Evolutionary conservation across 2,329 filamentous ascomycete genomes (phyloP).

Genomic region (Madurella fahalii): DNA sequence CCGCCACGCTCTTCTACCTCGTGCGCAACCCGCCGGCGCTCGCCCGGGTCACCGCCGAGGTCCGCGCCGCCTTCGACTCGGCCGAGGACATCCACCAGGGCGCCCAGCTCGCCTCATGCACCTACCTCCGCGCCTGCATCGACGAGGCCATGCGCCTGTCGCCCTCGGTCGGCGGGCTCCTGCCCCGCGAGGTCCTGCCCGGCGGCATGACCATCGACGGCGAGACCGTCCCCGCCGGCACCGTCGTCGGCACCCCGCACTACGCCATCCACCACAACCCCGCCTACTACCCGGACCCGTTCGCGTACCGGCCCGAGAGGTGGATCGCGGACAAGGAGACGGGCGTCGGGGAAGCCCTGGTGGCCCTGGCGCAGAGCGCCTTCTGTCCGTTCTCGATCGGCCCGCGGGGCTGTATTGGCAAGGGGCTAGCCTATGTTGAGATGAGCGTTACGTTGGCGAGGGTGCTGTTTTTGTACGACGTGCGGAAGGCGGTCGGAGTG

Average conservation of each 20-base stretch:
- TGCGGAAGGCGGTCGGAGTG: conserved; percentile 48
- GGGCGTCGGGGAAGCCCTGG: conserved; percentile 46
- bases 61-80: conserved; percentile 47
- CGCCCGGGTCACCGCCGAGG: conserved; percentile 45
- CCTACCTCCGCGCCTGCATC: conserved; percentile 60
- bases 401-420: conserved; percentile 67
- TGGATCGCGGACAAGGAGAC: conserved; percentile 48
- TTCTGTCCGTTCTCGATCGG: conserved; percentile 74
- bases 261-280: conserved; percentile 67
- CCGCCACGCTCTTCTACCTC: conserved; percentile 60
- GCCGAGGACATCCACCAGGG: conserved; percentile 55
- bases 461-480: conserved; percentile 57
- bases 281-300: conserved; percentile 57
- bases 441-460: conserved; percentile 60
- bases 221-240: conserved; percentile 52
- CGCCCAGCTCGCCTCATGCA: conserved; percentile 44
- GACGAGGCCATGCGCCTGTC: conserved; percentile 63
- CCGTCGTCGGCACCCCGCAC: conserved; percentile 60
- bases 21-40: conserved; percentile 49
- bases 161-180: conserved; percentile 56
- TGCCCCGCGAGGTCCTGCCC: conserved; percentile 55
- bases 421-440: conserved; percentile 64
- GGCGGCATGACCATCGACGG: conserved; percentile 55
- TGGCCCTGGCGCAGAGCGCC: conserved; percentile 57
- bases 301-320: conserved; percentile 58